Percentiles rank a stretch among this genome's conserved stretches.
These are phyloP conservation scores for Buddleja alternifolia DNA, from an alignment of 257 asterid species.

Conservation along the genomic window DNA sequence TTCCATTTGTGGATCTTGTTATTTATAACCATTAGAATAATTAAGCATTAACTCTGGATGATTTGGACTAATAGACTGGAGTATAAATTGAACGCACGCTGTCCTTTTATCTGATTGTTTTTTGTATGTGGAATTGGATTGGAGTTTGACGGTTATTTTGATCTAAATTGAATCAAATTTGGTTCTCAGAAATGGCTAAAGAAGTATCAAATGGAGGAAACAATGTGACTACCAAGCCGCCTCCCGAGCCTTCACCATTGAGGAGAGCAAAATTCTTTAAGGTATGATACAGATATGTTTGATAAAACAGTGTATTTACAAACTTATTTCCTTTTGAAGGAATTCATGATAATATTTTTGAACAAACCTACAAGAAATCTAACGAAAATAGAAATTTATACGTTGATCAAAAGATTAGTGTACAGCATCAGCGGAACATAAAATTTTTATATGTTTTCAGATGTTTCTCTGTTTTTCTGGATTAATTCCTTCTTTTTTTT, in stretches of 20 bases:
- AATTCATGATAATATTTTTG: background rate
- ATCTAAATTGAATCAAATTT: background rate
- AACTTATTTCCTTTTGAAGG: background rate
- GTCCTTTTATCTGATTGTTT: slow-evolving; percentile 6
- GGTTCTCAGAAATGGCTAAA: slow-evolving; percentile 59
- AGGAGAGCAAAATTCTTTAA: slow-evolving; percentile 68
- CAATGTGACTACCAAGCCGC: slow-evolving; percentile 48
- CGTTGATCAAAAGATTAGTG: too few species aligned
- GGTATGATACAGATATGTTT: slow-evolving; percentile 29
- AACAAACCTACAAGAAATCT: too few species aligned
- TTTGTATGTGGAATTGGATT: slow-evolving; percentile 9
- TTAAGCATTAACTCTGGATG: slow-evolving; percentile 6
- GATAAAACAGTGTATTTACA: too few species aligned
- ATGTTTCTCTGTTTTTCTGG: too few species aligned
- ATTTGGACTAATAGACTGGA: background rate
- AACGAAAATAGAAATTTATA: too few species aligned
- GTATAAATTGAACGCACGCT: slow-evolving; percentile 17
- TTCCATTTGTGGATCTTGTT: background rate
- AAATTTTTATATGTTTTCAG: too few species aligned
- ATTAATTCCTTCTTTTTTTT: too few species aligned
- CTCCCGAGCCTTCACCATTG: slow-evolving; percentile 78
- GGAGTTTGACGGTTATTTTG: background rate
- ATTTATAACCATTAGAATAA: background rate
- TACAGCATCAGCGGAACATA: too few species aligned
- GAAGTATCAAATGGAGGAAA: slow-evolving; percentile 56